Evolutionary conservation across 2,329 filamentous ascomycete species (phyloP).

Genomic region (Cephalotrichum gorgonifer): DNA sequence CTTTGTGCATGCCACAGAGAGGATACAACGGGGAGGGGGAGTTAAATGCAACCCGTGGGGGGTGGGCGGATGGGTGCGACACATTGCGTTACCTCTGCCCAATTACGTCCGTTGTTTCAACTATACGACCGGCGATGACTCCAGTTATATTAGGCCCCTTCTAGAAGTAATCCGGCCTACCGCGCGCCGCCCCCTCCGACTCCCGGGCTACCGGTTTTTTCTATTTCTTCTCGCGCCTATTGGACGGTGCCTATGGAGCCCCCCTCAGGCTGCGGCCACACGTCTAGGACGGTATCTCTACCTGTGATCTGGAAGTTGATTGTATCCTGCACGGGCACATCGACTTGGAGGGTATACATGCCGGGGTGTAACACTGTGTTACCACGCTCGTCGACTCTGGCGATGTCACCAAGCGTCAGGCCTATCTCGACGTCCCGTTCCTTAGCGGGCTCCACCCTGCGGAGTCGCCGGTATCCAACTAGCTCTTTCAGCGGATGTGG

Average conservation of each 20-base stretch:
- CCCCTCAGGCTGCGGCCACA: slow-evolving; percentile 11
- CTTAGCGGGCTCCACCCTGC: slow-evolving; percentile 21
- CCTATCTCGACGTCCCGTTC: slow-evolving; percentile 22
- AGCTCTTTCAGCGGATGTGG: slow-evolving; percentile 43
- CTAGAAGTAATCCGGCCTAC: background rate
- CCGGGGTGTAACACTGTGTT: slow-evolving; percentile 43
- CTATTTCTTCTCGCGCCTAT: background rate
- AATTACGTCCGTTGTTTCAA: background rate
- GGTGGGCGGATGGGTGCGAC: too few relatives aligned
- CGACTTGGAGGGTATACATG: slow-evolving; percentile 34
- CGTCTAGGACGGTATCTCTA: slow-evolving; percentile 26
- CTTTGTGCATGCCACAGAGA: background rate
- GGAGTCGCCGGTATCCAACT: slow-evolving; percentile 36
- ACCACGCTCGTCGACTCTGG: slow-evolving; percentile 36
- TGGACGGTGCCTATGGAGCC: background rate
- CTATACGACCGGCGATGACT: background rate
- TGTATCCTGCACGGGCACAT: slow-evolving; percentile 27
- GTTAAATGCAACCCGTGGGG: background rate
- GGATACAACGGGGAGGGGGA: background rate
- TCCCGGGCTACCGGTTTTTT: background rate
- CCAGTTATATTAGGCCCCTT: background rate
- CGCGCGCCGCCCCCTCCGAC: too few relatives aligned
- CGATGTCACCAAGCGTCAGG: slow-evolving; percentile 36
- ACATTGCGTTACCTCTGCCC: background rate
- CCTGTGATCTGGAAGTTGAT: slow-evolving; percentile 37